Evolutionary conservation across 2,329 filamentous ascomycete species (phyloP).

Genomic region (Curvularia lunata): DNA sequence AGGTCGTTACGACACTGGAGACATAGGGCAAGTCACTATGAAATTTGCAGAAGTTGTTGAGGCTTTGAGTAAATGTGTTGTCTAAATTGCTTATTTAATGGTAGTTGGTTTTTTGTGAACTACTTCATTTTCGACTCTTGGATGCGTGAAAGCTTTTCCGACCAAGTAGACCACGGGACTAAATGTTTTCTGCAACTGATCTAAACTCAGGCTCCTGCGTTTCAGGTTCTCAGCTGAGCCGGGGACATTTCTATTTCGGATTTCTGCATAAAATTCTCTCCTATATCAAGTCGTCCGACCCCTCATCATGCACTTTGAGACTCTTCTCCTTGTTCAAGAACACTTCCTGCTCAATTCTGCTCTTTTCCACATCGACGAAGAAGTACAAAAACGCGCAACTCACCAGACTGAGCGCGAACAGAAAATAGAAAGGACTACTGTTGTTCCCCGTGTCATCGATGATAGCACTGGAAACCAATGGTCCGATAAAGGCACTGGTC

Average conservation of each 20-base stretch:
- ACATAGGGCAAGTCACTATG: no score
- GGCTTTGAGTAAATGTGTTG: no score
- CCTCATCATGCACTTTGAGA: slow-evolving; percentile 7
- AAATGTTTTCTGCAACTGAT: no score
- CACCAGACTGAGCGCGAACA: slow-evolving; percentile 47
- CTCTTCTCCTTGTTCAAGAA: slow-evolving; percentile 34
- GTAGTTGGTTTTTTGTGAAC: no score
- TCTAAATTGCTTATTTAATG: no score
- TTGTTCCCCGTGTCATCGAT: slow-evolving; percentile 67
- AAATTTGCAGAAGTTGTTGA: no score
- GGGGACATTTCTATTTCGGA: not conserved
- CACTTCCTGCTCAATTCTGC: slow-evolving; percentile 31
- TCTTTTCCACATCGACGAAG: slow-evolving; percentile 35
- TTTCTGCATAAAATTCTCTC: not conserved
- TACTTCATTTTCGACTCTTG: no score
- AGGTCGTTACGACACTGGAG: no score
- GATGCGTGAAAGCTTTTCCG: no score
- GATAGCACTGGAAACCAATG: slow-evolving; percentile 71
- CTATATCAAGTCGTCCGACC: not conserved
- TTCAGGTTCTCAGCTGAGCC: no score
- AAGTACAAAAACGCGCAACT: slow-evolving; percentile 32
- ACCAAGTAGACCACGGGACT: no score
- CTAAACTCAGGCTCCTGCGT: no score
- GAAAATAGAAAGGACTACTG: slow-evolving; percentile 69
- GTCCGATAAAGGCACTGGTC: slow-evolving; percentile 71